Evolutionary conservation across 1,284 basidiomycete genomes (phyloP).

Genomic region (Coniferiporia weirii): DNA sequence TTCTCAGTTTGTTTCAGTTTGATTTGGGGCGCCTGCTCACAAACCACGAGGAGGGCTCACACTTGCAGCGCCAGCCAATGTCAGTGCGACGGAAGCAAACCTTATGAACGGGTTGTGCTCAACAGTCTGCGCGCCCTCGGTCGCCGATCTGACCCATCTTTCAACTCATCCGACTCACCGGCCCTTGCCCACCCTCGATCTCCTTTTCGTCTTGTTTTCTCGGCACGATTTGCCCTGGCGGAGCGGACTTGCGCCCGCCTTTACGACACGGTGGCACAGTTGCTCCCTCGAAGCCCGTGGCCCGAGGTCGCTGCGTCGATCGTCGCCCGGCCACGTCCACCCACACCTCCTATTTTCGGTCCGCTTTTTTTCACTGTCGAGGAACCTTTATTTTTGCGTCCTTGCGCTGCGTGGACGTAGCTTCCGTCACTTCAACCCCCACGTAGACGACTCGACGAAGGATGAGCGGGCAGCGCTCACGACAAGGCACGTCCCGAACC

Average conservation of each 20-base stretch:
- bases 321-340: neutral
- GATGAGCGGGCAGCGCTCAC: constrained; percentile 10
- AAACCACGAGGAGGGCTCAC: constrained; percentile 10
- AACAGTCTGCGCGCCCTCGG: constrained; percentile 7
- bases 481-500: constrained; percentile 4
- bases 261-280: constrained; percentile 2
- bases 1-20: neutral
- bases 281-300: neutral
- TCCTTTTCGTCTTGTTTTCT: constrained; percentile 6
- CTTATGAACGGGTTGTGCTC: constrained; percentile 14
- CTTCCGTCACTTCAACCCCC: constrained; percentile 9
- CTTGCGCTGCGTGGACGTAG: constrained; percentile 5
- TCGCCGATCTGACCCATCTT: constrained; percentile 7
- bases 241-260: neutral
- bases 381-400: constrained; percentile 12
- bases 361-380: constrained; percentile 3
- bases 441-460: neutral
- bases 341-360: constrained; percentile 12
- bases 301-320: constrained; percentile 3
- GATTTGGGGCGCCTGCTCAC: constrained; percentile 1
- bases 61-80: constrained; percentile 7
- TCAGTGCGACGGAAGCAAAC: constrained; percentile 18
- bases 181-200: constrained; percentile 11
- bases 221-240: constrained; percentile 1
- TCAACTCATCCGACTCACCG: constrained; percentile 1